Evolutionary conservation across 2,329 filamentous ascomycete genomes (phyloP).

Genomic region (Shiraia bambusicola): DNA sequence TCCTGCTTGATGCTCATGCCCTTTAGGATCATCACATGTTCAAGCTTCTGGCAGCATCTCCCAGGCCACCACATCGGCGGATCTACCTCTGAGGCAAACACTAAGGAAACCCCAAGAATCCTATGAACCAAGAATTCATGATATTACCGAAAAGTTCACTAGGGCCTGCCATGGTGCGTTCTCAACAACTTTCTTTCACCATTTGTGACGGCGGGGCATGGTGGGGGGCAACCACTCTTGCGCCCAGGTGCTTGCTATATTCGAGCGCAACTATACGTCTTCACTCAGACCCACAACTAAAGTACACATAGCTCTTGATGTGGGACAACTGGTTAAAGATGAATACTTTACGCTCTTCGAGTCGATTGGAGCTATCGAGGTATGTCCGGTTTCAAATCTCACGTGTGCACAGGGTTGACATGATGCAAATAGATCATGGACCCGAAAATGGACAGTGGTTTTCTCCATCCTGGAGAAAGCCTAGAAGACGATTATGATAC

Average conservation of each 20-base stretch:
- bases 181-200: not conserved
- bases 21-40: constrained; percentile 20
- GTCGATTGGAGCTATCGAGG: constrained; percentile 82
- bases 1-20: constrained; percentile 12
- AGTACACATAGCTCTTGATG: constrained; percentile 61
- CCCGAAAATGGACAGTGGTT: constrained; percentile 97
- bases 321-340: constrained; percentile 91
- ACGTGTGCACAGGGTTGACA: not conserved
- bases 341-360: constrained; percentile 92
- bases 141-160: constrained; percentile 60
- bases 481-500: constrained; percentile 83
- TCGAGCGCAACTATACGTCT: not conserved
- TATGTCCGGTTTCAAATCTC: constrained; percentile 20
- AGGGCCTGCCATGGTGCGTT: constrained; percentile 53
- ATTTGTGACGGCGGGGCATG: constrained; percentile 3
- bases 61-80: constrained; percentile 17
- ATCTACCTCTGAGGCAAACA: constrained; percentile 36
- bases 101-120: constrained; percentile 18
- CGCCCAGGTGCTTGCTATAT: constrained; percentile 3
- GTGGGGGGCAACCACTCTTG: constrained; percentile 14
- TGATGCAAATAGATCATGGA: constrained; percentile 79
- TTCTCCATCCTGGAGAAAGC: constrained; percentile 73
- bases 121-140: constrained; percentile 46
- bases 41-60: constrained; percentile 16
- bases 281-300: constrained; percentile 13